Evolutionary conservation across 345 rosid species (phyloP).

Genomic region (Rubroshorea leprosula): DNA sequence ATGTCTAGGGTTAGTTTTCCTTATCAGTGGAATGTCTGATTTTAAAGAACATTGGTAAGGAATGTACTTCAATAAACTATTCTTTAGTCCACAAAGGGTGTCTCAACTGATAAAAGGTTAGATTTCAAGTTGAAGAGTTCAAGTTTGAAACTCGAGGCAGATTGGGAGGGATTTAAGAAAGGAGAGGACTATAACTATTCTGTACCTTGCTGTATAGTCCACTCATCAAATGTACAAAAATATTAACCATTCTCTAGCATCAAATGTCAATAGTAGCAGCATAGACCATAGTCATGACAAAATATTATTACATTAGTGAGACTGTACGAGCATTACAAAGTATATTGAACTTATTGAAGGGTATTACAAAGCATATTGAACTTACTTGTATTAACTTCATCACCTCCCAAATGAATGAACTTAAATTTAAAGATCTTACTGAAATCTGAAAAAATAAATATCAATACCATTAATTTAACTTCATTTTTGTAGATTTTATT

Average conservation of each 20-base stretch:
- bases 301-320: neutral
- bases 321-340: neutral
- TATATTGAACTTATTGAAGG: too few species aligned
- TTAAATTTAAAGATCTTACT: conserved; percentile 71
- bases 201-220: too few species aligned
- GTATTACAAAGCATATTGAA: conserved; percentile 1
- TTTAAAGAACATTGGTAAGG: too few species aligned
- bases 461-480: neutral
- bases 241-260: neutral
- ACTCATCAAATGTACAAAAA: conserved; percentile 33
- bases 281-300: neutral
- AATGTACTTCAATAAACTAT: too few species aligned
- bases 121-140: too few species aligned
- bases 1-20: too few species aligned
- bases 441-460: conserved; percentile 24
- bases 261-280: neutral
- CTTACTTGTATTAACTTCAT: conserved; percentile 66
- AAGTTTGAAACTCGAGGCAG: too few species aligned
- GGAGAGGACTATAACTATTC: too few species aligned
- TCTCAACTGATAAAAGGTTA: too few species aligned
- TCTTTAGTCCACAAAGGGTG: too few species aligned
- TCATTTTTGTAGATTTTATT: neutral
- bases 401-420: conserved; percentile 81
- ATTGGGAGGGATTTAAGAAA: too few species aligned
- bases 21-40: too few species aligned